Conservation (phyloP, 768 basidiomycete genomes). For the Amanita rubescens region DNA sequence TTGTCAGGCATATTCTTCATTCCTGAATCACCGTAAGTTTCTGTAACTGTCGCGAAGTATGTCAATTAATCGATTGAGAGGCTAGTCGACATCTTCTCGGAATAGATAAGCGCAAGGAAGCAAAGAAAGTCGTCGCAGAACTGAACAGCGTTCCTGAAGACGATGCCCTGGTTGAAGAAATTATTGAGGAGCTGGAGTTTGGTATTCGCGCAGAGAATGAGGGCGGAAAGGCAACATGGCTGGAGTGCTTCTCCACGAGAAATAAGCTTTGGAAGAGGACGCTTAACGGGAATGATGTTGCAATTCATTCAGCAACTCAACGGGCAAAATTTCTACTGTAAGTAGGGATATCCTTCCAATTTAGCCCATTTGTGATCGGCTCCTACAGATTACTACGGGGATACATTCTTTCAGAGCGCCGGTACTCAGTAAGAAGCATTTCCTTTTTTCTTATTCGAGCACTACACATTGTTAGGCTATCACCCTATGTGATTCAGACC, state of each 20-base stretch:
- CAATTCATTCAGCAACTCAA: conserved; percentile 79
- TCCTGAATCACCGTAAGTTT: conserved; percentile 69
- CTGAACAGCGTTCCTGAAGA: conserved; percentile 58
- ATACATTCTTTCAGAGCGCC: conserved; percentile 73
- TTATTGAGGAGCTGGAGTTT: conserved; percentile 55
- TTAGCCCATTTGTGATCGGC: conserved; percentile 10
- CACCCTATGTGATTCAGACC: conserved; percentile 67
- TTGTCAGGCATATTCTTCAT: conserved; percentile 68
- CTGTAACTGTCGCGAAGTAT: not conserved
- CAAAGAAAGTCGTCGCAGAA: conserved; percentile 53
- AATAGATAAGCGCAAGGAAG: conserved; percentile 42
- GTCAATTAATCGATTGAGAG: not conserved
- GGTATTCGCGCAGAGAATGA: conserved; percentile 70
- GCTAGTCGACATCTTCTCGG: conserved; percentile 67
- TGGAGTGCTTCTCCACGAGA: conserved; percentile 65
- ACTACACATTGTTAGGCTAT: conserved; percentile 30
- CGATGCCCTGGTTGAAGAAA: conserved; percentile 51
- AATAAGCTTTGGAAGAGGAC: conserved; percentile 71
- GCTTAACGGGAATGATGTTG: conserved; percentile 73
- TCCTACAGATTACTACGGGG: conserved; percentile 67
- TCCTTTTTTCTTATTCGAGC: not conserved
- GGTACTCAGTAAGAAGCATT: conserved; percentile 47
- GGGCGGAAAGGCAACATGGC: conserved; percentile 73
- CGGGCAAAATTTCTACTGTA: conserved; percentile 78
- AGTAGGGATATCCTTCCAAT: conserved; percentile 13